These are phyloP conservation scores for Amesomyces nigricolor DNA, from an alignment of 2,329 filamentous ascomycete genomes.

Conservation along the genomic window DNA sequence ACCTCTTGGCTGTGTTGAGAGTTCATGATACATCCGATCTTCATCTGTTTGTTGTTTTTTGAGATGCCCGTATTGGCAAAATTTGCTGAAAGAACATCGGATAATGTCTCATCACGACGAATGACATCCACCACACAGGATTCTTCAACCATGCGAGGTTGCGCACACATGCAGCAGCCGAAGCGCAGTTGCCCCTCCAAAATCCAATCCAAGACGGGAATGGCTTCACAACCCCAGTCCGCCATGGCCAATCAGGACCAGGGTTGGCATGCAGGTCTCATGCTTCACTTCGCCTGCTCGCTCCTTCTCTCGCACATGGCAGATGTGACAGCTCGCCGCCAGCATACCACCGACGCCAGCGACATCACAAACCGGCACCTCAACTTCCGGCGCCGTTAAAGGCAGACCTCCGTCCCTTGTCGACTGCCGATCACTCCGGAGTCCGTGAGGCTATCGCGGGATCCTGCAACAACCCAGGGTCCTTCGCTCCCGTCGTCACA, in stretches of 20 bases:
- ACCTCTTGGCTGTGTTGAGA: too few relatives aligned
- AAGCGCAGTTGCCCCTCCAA: background rate
- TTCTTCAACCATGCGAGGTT: too few relatives aligned
- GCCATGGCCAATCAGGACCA: background rate
- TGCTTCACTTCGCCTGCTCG: background rate
- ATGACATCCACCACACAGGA: too few relatives aligned
- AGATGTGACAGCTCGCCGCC: slow-evolving; percentile 2
- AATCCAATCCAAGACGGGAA: background rate
- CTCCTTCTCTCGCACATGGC: background rate
- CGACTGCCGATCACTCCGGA: background rate
- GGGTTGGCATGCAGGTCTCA: slow-evolving; percentile 1
- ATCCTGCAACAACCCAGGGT: background rate
- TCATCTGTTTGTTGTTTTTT: too few relatives aligned
- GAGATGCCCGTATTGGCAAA: too few relatives aligned
- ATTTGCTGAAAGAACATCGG: too few relatives aligned
- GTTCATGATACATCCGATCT: too few relatives aligned
- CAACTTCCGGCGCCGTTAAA: slow-evolving; percentile 9
- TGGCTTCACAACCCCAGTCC: background rate
- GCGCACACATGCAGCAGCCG: background rate
- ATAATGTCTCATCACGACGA: too few relatives aligned
- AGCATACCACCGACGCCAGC: background rate
- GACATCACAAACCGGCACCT: slow-evolving; percentile 2
- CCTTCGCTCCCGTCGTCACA: slow-evolving; percentile 11
- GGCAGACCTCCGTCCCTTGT: background rate
- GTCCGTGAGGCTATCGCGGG: background rate